Evolutionary conservation across 2,329 filamentous ascomycete species (phyloP).

Genomic region (Beauveria rudraprayagi): DNA sequence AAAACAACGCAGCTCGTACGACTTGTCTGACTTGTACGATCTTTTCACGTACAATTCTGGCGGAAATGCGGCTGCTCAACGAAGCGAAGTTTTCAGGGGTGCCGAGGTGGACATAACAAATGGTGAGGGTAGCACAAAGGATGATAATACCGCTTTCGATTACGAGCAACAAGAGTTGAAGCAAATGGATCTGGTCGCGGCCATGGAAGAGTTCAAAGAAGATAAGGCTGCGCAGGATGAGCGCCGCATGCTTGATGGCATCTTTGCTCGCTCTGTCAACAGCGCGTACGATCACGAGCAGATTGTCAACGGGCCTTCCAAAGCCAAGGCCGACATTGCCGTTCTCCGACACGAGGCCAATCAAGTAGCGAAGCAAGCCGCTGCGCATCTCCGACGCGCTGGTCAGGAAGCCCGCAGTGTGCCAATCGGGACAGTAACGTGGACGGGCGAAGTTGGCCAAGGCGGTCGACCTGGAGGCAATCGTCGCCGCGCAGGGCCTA

Average conservation of each 20-base stretch:
- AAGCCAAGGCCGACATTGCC: constrained; percentile 63
- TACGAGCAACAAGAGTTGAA: constrained; percentile 38
- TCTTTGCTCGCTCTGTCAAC: constrained; percentile 82
- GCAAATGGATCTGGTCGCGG: constrained; percentile 52
- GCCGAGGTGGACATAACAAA: constrained; percentile 53
- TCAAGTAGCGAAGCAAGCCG: constrained; percentile 68
- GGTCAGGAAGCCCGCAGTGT: constrained; percentile 63
- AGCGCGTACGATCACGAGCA: constrained; percentile 90
- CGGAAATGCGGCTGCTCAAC: constrained; percentile 57
- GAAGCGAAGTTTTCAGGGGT: constrained; percentile 78
- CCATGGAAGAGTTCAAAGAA: constrained; percentile 54
- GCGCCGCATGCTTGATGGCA: constrained; percentile 75
- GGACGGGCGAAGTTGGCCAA: constrained; percentile 80
- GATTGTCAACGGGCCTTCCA: constrained; percentile 71
- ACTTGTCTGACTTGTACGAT: constrained; percentile 83
- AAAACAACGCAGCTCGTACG: constrained; percentile 85
- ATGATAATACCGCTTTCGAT: constrained; percentile 12
- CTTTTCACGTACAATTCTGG: constrained; percentile 64
- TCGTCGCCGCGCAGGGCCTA: constrained; percentile 43
- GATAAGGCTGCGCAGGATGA: constrained; percentile 49
- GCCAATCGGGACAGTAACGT: constrained; percentile 80
- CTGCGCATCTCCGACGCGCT: constrained; percentile 64
- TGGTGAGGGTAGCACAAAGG: constrained; percentile 7
- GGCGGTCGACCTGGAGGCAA: constrained; percentile 59
- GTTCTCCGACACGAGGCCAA: constrained; percentile 79